Evolutionary conservation across 2,329 filamentous ascomycete species (phyloP).

Genomic region (Remersonia thermophila): DNA sequence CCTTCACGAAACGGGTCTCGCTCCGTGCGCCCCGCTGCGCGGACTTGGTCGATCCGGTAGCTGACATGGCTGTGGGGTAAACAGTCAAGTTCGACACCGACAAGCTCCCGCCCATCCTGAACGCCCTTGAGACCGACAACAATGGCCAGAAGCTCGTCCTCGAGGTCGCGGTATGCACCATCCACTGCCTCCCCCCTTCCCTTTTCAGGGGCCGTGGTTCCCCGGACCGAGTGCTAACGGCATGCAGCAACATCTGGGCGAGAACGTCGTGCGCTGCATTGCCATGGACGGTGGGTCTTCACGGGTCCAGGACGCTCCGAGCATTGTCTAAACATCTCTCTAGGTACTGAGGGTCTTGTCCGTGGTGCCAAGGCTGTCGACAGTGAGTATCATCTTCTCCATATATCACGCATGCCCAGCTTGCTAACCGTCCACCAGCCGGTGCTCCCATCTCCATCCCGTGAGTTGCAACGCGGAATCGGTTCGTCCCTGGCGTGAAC

Average conservation of each 20-base stretch:
- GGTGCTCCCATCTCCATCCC: slow-evolving; percentile 83
- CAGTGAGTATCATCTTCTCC: slow-evolving; percentile 28
- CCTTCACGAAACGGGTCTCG: slow-evolving; percentile 1
- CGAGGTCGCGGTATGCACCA: slow-evolving; percentile 91
- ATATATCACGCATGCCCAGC: not conserved
- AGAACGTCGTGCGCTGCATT: slow-evolving; percentile 99
- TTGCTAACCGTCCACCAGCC: slow-evolving; percentile 27
- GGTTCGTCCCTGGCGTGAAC: slow-evolving; percentile 2
- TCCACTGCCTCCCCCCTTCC: no score
- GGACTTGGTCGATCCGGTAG: slow-evolving; percentile 1
- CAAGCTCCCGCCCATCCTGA: slow-evolving; percentile 92
- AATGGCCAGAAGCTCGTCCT: slow-evolving; percentile 88
- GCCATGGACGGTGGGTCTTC: slow-evolving; percentile 79
- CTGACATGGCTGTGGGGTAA: slow-evolving; percentile 15
- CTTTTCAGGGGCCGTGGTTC: no score
- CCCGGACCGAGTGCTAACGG: slow-evolving; percentile 29
- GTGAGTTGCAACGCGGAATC: slow-evolving; percentile 11
- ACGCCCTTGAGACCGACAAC: slow-evolving; percentile 86
- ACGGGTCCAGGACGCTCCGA: slow-evolving; percentile 7
- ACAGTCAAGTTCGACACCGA: slow-evolving; percentile 93
- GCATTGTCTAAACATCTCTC: slow-evolving; percentile 11
- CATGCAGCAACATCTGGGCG: slow-evolving; percentile 90
- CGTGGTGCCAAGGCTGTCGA: slow-evolving; percentile 77
- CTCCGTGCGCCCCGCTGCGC: not conserved
- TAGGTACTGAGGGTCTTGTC: slow-evolving; percentile 98